phyloP scores from a whole-genome alignment of 2,329 filamentous ascomycete species.

The Sarocladium kiliense region DNA sequence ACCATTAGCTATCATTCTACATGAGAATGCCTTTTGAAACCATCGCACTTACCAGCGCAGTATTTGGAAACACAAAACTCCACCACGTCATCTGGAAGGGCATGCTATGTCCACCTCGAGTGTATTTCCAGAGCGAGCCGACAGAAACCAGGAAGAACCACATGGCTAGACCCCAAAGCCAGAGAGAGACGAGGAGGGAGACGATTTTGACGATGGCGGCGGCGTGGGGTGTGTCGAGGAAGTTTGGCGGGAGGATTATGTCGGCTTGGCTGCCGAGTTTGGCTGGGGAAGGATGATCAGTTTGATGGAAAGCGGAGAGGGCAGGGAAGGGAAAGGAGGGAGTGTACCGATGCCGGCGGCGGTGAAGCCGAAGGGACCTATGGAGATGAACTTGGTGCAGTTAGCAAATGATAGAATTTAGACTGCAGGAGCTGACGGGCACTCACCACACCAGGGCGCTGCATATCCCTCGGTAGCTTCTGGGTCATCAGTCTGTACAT shows the following conservation, averaged over 20 bases:
- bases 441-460: constrained; percentile 66
- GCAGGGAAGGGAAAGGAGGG: background rate
- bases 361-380: constrained; percentile 65
- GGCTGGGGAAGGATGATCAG: constrained; percentile 18
- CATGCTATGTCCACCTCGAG: constrained; percentile 52
- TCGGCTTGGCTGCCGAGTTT: constrained; percentile 39
- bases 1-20: too few species aligned
- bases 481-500: constrained; percentile 86
- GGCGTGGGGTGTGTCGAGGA: constrained; percentile 36
- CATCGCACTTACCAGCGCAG: constrained; percentile 47
- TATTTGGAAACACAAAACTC: constrained; percentile 78
- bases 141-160: constrained; percentile 82
- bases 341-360: constrained; percentile 33
- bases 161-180: constrained; percentile 77
- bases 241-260: constrained; percentile 36
- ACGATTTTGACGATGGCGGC: constrained; percentile 41
- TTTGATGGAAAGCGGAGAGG: background rate
- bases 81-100: constrained; percentile 84
- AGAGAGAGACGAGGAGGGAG: constrained; percentile 61
- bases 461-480: constrained; percentile 70
- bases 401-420: background rate
- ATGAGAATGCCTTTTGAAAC: too few species aligned
- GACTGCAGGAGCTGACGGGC: background rate
- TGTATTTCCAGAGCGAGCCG: constrained; percentile 68
- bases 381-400: constrained; percentile 61